Evolutionary conservation across 768 basidiomycete species (phyloP), one percentile per base, ranked within the genome.

Genomic region (Amanita phalloides): DNA sequence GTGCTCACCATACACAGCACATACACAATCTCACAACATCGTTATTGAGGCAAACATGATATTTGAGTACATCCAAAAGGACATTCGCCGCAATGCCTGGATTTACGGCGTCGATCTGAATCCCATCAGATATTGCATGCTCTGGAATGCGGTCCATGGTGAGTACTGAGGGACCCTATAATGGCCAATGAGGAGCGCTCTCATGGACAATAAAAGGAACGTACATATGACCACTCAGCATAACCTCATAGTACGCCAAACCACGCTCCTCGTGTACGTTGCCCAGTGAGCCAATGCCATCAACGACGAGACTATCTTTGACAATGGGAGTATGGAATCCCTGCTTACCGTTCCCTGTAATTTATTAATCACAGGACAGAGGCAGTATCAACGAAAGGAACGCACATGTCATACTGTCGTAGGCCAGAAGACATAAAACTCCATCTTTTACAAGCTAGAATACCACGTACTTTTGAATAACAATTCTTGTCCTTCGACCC

Each of bases 211-310:
- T 43, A 44, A 49, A 42, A 33, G 14, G 14, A 30, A 64, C 66
- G 55, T 58, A 82, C 86, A 88, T 87, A 56, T 89, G 86, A n/a
- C 86, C 87, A 56, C 80, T 81, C 5, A 86, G 72, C 25, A 58
- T 70, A 21, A 90, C 77, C 59, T 90, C 86, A 26, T 73, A 68
- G 56, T 80, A 87, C 0, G 85, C 80, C 57, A 88, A 62, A 10
- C 79, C 78, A 33, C 86, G 78, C 60, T 89, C 87, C 13, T 71
- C 67, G 53, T 87, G 85, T 54, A 75, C 67, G 1, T 66, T 82
- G 0, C 86, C 86, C 23, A 80, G 68, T 2, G 85, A 73, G 25
- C 86, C 86, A 42, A 86, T 71, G 14, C 79, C 82, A 51, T 86
- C 82, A 49, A 89, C 76, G 51, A 86, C 62, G 67, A 88, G 83